Percentiles rank a stretch among this genome's conserved stretches.
phyloP scores from a whole-genome alignment of 192 early-diverging fungal genomes.

The Coemansia brasiliensis region DNA sequence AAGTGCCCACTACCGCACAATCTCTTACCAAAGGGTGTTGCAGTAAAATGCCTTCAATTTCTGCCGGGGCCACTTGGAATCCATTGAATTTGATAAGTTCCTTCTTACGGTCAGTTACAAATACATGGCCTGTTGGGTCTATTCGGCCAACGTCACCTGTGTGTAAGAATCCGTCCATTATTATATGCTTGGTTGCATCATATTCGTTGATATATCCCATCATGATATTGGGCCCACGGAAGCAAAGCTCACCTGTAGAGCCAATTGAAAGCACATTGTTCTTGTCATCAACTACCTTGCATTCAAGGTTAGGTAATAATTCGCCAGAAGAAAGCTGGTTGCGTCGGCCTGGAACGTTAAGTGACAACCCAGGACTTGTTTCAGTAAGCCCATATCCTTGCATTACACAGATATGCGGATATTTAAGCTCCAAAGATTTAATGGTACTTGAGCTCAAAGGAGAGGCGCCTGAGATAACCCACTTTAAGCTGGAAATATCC shows the following conservation, averaged over 20 bases:
- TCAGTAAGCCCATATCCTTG: slow-evolving; percentile 69
- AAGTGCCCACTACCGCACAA: slow-evolving; percentile 64
- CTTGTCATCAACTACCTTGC: slow-evolving; percentile 66
- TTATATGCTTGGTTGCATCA: slow-evolving; percentile 64
- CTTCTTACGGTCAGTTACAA: slow-evolving; percentile 73
- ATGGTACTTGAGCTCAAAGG: slow-evolving; percentile 59
- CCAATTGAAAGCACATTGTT: slow-evolving; percentile 23
- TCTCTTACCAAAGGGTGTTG: slow-evolving; percentile 66
- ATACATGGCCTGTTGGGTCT: slow-evolving; percentile 60
- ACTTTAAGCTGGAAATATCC: slow-evolving; percentile 59
- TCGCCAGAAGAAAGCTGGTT: slow-evolving; percentile 61
- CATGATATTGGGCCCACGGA: slow-evolving; percentile 87
- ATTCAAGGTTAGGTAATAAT: slow-evolving; percentile 70
- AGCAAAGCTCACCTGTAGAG: slow-evolving; percentile 77
- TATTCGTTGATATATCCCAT: slow-evolving; percentile 77
- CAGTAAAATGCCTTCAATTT: slow-evolving; percentile 75
- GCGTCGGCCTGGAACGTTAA: slow-evolving; percentile 3
- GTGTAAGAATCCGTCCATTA: slow-evolving; percentile 76
- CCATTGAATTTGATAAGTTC: slow-evolving; percentile 93
- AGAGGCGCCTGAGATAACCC: slow-evolving; percentile 73
- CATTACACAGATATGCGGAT: slow-evolving; percentile 39
- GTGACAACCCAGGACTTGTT: slow-evolving; percentile 33
- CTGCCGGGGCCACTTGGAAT: slow-evolving; percentile 76
- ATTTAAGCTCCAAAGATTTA: slow-evolving; percentile 29
- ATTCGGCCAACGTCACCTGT: slow-evolving; percentile 79